Conservation (phyloP, 768 basidiomycete species). For the Tulasnella sp. region DNA sequence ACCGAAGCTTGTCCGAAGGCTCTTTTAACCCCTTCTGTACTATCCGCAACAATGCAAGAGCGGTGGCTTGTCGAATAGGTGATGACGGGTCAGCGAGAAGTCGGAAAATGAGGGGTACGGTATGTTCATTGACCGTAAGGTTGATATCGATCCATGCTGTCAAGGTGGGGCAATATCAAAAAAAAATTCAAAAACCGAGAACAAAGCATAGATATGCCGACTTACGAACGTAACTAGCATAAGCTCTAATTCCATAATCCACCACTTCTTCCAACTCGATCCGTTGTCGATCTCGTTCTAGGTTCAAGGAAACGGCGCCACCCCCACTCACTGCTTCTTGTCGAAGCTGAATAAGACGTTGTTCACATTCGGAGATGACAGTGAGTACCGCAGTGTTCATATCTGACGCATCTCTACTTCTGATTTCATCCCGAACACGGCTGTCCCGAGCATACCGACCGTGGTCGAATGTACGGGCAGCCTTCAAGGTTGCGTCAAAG, state of each 20-base stretch:
- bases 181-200: no score
- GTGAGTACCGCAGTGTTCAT: constrained; percentile 82
- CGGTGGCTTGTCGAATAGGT: constrained; percentile 71
- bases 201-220: no score
- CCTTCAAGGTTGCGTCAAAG: constrained; percentile 88
- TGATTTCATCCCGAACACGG: constrained; percentile 75
- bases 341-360: constrained; percentile 21
- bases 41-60: constrained; percentile 65
- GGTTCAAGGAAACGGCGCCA: constrained; percentile 24
- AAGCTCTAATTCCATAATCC: constrained; percentile 85
- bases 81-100: constrained; percentile 67
- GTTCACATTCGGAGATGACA: constrained; percentile 52
- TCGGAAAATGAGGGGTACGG: constrained; percentile 72
- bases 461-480: constrained; percentile 58
- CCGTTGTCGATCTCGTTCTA: constrained; percentile 29
- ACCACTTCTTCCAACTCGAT: constrained; percentile 62
- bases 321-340: constrained; percentile 41
- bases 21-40: constrained; percentile 91
- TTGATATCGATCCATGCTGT: constrained; percentile 97
- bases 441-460: constrained; percentile 69
- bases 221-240: constrained; percentile 89
- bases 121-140: constrained; percentile 80
- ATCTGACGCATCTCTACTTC: constrained; percentile 67
- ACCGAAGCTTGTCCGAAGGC: constrained; percentile 72
- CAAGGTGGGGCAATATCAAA: not conserved